phyloP scores from a whole-genome alignment of 208 protist species.

The Ichthyophonus hoferi region DNA sequence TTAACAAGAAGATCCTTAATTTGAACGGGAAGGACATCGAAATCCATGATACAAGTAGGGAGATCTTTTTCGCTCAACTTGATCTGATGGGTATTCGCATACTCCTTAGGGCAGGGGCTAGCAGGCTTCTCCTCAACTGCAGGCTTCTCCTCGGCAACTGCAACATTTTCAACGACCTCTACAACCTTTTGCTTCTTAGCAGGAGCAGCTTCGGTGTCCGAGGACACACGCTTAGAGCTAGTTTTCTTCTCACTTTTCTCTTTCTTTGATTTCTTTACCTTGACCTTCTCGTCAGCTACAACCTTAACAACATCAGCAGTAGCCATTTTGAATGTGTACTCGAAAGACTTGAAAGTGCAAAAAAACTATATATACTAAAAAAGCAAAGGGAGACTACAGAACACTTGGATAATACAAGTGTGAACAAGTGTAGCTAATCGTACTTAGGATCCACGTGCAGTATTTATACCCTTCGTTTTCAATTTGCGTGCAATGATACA shows the following conservation, averaged over 20 bases:
- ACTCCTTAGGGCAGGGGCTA: background rate
- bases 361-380: no score
- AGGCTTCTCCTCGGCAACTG: background rate
- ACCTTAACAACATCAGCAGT: no score
- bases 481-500: no score
- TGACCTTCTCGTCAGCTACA: background rate
- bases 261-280: slow-evolving; percentile 26
- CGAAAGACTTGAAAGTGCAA: no score
- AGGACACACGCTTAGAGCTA: background rate
- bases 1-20: background rate
- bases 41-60: background rate
- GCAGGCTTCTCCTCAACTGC: background rate
- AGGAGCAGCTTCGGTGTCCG: background rate
- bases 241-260: slow-evolving; percentile 2
- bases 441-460: no score
- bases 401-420: no score
- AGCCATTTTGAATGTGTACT: no score
- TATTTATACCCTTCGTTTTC: no score
- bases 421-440: no score
- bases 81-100: background rate
- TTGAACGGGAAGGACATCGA: background rate
- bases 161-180: background rate
- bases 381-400: no score
- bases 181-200: background rate
- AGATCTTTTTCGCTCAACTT: background rate